Base-by-base conservation (phyloP, 2,329 filamentous ascomycete species). In the Pyrenochaeta sp. region DNA sequence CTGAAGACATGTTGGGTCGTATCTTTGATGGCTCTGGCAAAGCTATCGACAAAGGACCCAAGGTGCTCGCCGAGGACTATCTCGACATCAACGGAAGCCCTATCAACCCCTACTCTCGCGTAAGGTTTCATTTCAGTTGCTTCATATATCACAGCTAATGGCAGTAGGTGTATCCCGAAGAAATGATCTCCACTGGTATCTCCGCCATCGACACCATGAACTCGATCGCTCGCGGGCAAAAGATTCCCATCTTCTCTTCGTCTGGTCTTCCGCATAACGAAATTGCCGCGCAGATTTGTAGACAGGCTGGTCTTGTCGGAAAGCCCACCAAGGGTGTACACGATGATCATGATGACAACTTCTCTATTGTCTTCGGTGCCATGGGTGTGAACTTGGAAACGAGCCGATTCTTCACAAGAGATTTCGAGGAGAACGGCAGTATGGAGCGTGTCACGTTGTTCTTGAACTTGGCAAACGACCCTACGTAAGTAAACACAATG, bases 341-440 rank as follows among this genome's bases (percentile, higher is more conserved):
- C 74, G 96, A 99, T 73, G 93, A 88, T 51, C 95, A 99, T 79
- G 92, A 97, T 73, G 95, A 99, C 74, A 99, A 99, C 83, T 99
- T 99, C 85, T 97, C 93, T 56, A 99, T 99, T 72, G 95, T 99
- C 52, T 99, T 99, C 76, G 96, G 92, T 75, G 95, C 95, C 74
- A 99, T 99, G 95, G 95, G 95, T 92, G 95, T 99, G 69, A 99
- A 99, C 83, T 88, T 99, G 89, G 95, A 99, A 78, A 99, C 95
- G 29, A 91, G 90, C 70, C 90, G 95, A 69, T 99, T 99, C 87
- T 99, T 99, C 83, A 98, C 94, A 32, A 87, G 92, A 64, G 95
- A 99, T 73, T 99, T 99, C 74, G 95, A 99, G 79, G 92, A 99
- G 85, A 99, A 99, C 79, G 96, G 96, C 68, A 96, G 91, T 81